Conservation (phyloP, 495 filamentous ascomycete species). For the Paragyromitra xinjiangensis region DNA sequence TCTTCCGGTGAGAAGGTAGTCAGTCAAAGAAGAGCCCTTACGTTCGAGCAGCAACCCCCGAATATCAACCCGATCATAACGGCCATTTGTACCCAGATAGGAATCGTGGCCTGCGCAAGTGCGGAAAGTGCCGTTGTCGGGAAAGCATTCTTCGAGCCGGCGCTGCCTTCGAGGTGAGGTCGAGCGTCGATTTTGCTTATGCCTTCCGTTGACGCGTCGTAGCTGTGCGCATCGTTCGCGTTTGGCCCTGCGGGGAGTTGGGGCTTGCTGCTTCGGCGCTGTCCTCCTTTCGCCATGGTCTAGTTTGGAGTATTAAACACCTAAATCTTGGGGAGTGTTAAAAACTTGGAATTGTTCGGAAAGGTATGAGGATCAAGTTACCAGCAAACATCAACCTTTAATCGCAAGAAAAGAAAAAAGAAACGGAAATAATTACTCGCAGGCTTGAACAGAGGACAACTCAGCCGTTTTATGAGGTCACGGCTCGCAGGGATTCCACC, state of each 20-base stretch:
- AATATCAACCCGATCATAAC: slow-evolving; percentile 90
- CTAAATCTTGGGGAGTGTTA: slow-evolving; percentile 15
- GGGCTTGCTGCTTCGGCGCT: slow-evolving; percentile 42
- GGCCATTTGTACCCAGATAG: slow-evolving; percentile 71
- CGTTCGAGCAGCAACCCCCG: slow-evolving; percentile 97
- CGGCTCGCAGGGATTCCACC: slow-evolving; percentile 33
- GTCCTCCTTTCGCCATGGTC: slow-evolving; percentile 45
- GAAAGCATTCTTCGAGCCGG: slow-evolving; percentile 26
- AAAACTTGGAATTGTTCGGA: not conserved
- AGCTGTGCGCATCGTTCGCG: slow-evolving; percentile 25
- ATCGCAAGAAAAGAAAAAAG: not conserved
- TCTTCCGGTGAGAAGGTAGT: slow-evolving; percentile 18
- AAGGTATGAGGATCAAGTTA: slow-evolving; percentile 6
- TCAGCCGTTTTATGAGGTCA: slow-evolving; percentile 41
- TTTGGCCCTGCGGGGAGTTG: slow-evolving; percentile 10
- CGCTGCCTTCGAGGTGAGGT: slow-evolving; percentile 51
- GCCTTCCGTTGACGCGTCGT: slow-evolving; percentile 36
- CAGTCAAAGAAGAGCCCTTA: slow-evolving; percentile 61
- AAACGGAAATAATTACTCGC: slow-evolving; percentile 16
- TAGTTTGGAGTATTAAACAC: not conserved
- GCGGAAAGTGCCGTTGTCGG: slow-evolving; percentile 57
- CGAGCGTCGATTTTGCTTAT: slow-evolving; percentile 58
- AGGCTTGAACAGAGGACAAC: slow-evolving; percentile 35
- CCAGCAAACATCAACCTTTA: slow-evolving; percentile 22
- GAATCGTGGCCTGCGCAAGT: slow-evolving; percentile 65